Evolutionary conservation across 2,329 filamentous ascomycete genomes (phyloP), one percentile per base, ranked within the genome.

Genomic region (Pyrenochaeta sp.): DNA sequence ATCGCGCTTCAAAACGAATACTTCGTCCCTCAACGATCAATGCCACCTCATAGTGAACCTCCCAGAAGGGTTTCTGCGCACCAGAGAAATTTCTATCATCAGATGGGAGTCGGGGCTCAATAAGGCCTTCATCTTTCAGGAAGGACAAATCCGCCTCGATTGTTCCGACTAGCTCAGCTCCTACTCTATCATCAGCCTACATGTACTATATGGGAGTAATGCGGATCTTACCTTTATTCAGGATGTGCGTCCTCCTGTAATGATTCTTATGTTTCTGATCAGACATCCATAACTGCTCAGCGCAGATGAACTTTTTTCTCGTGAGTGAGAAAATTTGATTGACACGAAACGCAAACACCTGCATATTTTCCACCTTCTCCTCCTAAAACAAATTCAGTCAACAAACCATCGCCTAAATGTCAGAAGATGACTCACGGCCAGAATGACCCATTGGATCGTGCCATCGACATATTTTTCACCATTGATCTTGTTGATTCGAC

Each of bases 11-110:
- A 44, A 50, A 63, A 4, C 55, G 45, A 5, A 65, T 50, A 48
- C 44, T 65, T 44, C 62, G 49, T n/a, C 57, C 62, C 27, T 65
- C 57, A 4, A 65, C 55, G 45, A 61, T 59, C 54, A 65, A 54
- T 5, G 56, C 60, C 10, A 65, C 12, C 12, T 65, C 60, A n/a
- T 48, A 65, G 3, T 50, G 10, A 7, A 61, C 59, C 6, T 43
- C 56, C 60, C 62, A 19, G 19, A 19, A 65, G 44, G 57, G 39
- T 45, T 43, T 32, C 12, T 54, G 42, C 5, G 28, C n/a, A 1
- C 40, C 36, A 7, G 9, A 37, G n/a, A 47, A 44, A 9, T 30
- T 46, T 27, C 57, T 60, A 15, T 28, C n/a, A 19, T 25, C 25
- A 2, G 56, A 54, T 13, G 57, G 62, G 1, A 15, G 2, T 36